Evolutionary conservation across 2,329 filamentous ascomycete species (phyloP).

Genomic region (Arthrobotrys pseudoclavata): DNA sequence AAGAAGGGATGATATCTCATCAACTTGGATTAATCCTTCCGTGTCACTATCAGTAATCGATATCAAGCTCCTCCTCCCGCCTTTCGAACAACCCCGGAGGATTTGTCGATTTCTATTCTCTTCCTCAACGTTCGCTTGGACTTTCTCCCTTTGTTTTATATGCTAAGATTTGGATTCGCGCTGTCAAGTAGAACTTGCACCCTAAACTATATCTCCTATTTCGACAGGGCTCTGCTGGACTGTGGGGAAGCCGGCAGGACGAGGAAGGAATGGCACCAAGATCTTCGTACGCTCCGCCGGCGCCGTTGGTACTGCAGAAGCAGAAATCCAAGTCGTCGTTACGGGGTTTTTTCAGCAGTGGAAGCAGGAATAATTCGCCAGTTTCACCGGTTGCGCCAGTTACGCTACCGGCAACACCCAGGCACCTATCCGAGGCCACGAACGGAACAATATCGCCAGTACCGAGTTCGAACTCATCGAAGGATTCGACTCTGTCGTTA

Average conservation of each 20-base stretch:
- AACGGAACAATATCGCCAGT: conserved; percentile 41
- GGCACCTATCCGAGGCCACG: conserved; percentile 23
- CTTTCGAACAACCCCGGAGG: conserved; percentile 9
- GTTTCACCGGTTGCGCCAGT: conserved; percentile 17
- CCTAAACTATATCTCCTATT: conserved; percentile 50
- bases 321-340: conserved; percentile 54
- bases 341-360: conserved; percentile 52
- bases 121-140: conserved; percentile 38
- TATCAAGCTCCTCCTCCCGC: conserved; percentile 30
- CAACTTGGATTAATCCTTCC: conserved; percentile 32
- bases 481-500: conserved; percentile 40
- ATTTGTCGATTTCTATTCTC: conserved; percentile 18
- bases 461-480: conserved; percentile 46
- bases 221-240: conserved; percentile 45
- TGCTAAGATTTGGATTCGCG: conserved; percentile 20
- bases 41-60: conserved; percentile 39
- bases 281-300: conserved; percentile 47
- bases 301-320: conserved; percentile 52
- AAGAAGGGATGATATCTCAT: conserved; percentile 50
- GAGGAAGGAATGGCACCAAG: conserved; percentile 49
- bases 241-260: conserved; percentile 50
- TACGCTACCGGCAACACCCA: conserved; percentile 50
- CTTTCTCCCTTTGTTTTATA: conserved; percentile 30
- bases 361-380: conserved; percentile 29
- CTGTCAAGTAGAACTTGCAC: not conserved